These are phyloP conservation scores for Cairneyella variabilis DNA, from an alignment of 495 filamentous ascomycete species.

Conservation along the genomic window DNA sequence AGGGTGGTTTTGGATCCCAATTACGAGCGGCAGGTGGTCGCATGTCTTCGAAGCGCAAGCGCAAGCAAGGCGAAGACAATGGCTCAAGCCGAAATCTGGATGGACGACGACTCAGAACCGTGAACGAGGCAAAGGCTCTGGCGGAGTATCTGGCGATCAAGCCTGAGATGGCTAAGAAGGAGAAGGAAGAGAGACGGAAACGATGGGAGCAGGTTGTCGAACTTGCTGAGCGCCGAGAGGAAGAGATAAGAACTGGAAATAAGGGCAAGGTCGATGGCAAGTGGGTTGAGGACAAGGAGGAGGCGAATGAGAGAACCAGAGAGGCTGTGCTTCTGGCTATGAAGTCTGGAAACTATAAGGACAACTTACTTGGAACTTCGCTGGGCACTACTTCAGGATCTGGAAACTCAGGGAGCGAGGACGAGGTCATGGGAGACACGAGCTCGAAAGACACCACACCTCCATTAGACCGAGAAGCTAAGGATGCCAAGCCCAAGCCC, in stretches of 20 bases:
- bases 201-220: constrained; percentile 85
- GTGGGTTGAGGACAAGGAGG: constrained; percentile 92
- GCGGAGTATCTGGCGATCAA: constrained; percentile 94
- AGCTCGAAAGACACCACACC: constrained; percentile 30
- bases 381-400: constrained; percentile 28
- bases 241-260: constrained; percentile 67
- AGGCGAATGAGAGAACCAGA: constrained; percentile 73
- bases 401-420: constrained; percentile 44
- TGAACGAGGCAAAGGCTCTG: constrained; percentile 90
- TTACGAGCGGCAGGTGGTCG: constrained; percentile 94
- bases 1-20: constrained; percentile 96
- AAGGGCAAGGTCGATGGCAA: constrained; percentile 76
- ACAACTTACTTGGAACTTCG: constrained; percentile 43
- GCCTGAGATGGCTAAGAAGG: constrained; percentile 91
- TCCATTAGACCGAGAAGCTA: constrained; percentile 39
- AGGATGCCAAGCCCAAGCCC: constrained; percentile 42
- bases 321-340: constrained; percentile 79
- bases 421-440: constrained; percentile 34
- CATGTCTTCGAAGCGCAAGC: constrained; percentile 93
- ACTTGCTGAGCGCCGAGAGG: constrained; percentile 71
- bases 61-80: constrained; percentile 76
- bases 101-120: constrained; percentile 82
- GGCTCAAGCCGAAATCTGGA: constrained; percentile 91
- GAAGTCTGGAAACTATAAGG: constrained; percentile 57
- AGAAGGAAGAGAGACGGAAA: constrained; percentile 76